A percentile compares a stretch with the other conserved stretches of the same genome.
These are phyloP conservation scores for Penicillium palitans DNA, from an alignment of 2,329 filamentous ascomycete species.

Conservation along the genomic window DNA sequence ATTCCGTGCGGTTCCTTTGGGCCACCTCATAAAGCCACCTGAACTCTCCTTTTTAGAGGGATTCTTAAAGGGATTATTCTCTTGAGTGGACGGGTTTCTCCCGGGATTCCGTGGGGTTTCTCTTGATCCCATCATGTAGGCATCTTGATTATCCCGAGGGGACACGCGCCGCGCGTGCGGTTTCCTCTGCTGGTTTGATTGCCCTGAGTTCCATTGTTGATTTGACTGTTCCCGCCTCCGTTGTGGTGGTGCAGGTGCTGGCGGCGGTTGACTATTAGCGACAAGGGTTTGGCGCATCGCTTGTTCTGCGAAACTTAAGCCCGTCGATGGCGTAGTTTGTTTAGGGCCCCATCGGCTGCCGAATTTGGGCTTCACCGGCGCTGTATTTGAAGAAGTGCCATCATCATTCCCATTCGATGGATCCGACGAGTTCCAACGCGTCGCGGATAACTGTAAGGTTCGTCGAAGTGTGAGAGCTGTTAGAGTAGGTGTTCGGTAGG, in stretches of 20 bases:
- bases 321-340: constrained; percentile 22
- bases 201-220: background rate
- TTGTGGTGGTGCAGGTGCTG: constrained; percentile 2
- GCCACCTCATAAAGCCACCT: background rate
- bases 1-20: background rate
- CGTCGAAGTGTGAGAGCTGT: constrained; percentile 30
- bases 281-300: constrained; percentile 33
- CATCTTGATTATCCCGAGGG: background rate
- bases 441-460: constrained; percentile 36
- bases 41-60: background rate
- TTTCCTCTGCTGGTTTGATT: constrained; percentile 4
- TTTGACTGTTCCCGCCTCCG: background rate
- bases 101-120: background rate
- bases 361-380: constrained; percentile 29
- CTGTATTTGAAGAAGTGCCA: constrained; percentile 14
- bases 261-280: constrained; percentile 17
- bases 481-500: constrained; percentile 27
- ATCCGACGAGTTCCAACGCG: constrained; percentile 30
- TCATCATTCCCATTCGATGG: constrained; percentile 24
- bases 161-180: background rate
- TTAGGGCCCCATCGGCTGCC: constrained; percentile 28
- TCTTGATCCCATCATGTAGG: background rate
- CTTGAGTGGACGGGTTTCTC: background rate
- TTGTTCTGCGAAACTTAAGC: constrained; percentile 35
- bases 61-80: background rate